These are phyloP conservation scores for Zygosaccharomyces kombuchaensis DNA, from an alignment of 805 yeast species.

Conservation along the genomic window DNA sequence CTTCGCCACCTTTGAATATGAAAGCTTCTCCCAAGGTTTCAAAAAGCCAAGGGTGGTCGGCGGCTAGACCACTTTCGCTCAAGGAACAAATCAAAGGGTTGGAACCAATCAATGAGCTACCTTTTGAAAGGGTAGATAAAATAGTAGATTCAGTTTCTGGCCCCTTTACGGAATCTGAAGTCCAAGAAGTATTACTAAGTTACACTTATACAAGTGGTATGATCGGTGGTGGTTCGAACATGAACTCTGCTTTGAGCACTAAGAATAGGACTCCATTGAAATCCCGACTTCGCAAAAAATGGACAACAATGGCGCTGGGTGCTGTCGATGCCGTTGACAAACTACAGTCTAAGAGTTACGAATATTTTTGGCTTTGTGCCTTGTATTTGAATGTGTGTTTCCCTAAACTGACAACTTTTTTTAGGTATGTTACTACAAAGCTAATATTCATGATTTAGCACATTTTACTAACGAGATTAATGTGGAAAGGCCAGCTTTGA, in stretches of 20 bases:
- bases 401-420: slow-evolving; percentile 16
- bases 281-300: slow-evolving; percentile 8
- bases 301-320: slow-evolving; percentile 11
- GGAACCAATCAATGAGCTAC: slow-evolving; percentile 17
- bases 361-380: slow-evolving; percentile 22
- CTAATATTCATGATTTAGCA: neutral
- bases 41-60: slow-evolving; percentile 5
- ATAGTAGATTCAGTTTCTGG: slow-evolving; percentile 7
- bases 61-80: slow-evolving; percentile 6
- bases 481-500: neutral
- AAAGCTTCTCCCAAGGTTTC: neutral
- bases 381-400: slow-evolving; percentile 24
- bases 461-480: neutral
- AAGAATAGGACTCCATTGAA: neutral
- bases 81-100: slow-evolving; percentile 7
- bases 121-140: slow-evolving; percentile 12
- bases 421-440: slow-evolving; percentile 22
- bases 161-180: slow-evolving; percentile 15
- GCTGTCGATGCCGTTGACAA: slow-evolving; percentile 14
- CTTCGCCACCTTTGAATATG: neutral
- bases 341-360: slow-evolving; percentile 19
- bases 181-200: slow-evolving; percentile 14
- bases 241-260: neutral
- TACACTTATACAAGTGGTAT: slow-evolving; percentile 8
- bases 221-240: neutral